A percentile compares a stretch with the other conserved stretches of the same genome.
phyloP scores from a whole-genome alignment of 2,329 filamentous ascomycete species.

The Xylaria sp. region DNA sequence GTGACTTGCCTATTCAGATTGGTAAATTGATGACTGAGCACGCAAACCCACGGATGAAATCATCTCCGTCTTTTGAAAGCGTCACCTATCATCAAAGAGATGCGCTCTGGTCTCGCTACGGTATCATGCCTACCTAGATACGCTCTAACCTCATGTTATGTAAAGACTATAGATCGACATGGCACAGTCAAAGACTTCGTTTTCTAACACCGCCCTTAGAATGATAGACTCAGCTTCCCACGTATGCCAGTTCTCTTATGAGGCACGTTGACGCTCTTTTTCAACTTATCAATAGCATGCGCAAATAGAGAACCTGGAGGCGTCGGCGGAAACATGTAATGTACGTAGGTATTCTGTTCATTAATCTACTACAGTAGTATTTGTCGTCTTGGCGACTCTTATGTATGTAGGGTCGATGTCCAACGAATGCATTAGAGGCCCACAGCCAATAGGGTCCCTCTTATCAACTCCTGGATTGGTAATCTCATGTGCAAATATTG shows the following conservation, averaged over 20 bases:
- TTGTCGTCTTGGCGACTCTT: background rate
- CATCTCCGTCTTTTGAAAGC: background rate
- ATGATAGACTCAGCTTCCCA: background rate
- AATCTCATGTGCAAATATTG: constrained; percentile 15
- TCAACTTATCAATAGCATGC: background rate
- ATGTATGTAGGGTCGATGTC: too few species aligned
- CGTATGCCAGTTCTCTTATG: background rate
- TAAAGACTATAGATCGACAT: background rate
- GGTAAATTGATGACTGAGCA: too few species aligned
- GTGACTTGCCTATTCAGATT: too few species aligned
- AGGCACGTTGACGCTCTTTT: background rate
- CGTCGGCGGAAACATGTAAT: background rate
- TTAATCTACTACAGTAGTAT: too few species aligned
- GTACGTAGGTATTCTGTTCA: too few species aligned
- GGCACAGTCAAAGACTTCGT: background rate
- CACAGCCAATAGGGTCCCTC: constrained; percentile 3
- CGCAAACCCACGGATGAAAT: background rate
- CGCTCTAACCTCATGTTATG: background rate
- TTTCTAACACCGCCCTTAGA: background rate
- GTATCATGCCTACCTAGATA: background rate
- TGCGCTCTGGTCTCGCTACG: too few species aligned
- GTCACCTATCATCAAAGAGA: too few species aligned
- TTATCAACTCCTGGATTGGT: background rate
- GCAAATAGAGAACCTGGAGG: background rate
- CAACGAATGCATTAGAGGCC: background rate